Evolutionary conservation across 768 basidiomycete species (phyloP), one percentile per base, ranked within the genome.

Genomic region (Lyophyllum semitale): DNA sequence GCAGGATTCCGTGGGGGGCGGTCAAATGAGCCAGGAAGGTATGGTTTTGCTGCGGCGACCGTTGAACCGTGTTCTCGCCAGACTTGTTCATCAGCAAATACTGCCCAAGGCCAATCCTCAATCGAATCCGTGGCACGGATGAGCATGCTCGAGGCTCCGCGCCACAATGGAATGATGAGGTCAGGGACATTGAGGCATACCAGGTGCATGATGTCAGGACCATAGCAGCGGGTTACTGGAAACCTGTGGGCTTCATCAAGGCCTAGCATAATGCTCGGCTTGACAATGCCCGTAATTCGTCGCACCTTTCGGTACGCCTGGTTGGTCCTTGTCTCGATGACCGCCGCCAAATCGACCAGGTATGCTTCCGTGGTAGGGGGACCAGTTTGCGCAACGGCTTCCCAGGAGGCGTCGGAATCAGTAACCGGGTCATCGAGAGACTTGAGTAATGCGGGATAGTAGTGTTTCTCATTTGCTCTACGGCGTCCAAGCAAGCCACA

Each of bases 201-300:
- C 1, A 72, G 62, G 57, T 80, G 78, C 75, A 79, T 78, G 17
- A 73, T 55, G 42, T 80, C 73, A 0, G 52, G 57, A 13, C 59
- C 51, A 50, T 76, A 78, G 41, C 67, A 67, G 0, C 49, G 45
- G 0, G 74, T 73, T 42, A 75, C 59, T 0, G 62, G 59, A 17
- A 75, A 61, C 18, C 55, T 63, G 1, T 51, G 37, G 1, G 54
- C 29, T 2, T 53, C 1, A 27, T 47, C 58, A 1, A 76, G 53
- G 0, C 71, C 74, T 25, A 53, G 58, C 44, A 77, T 67, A 3
- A 78, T 61, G n/a, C 62, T 73, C 0, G 71, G 74, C 44, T 73
- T 73, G n/a, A 56, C 55, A 1, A 79, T 71, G 0, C 77, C 76
- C 0, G 73, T 76, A 18, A 64, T 48, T 0, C 60, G 53, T 0